Base-by-base conservation (phyloP, 2,329 filamentous ascomycete species). In the Fusarium abutilonis region DNA sequence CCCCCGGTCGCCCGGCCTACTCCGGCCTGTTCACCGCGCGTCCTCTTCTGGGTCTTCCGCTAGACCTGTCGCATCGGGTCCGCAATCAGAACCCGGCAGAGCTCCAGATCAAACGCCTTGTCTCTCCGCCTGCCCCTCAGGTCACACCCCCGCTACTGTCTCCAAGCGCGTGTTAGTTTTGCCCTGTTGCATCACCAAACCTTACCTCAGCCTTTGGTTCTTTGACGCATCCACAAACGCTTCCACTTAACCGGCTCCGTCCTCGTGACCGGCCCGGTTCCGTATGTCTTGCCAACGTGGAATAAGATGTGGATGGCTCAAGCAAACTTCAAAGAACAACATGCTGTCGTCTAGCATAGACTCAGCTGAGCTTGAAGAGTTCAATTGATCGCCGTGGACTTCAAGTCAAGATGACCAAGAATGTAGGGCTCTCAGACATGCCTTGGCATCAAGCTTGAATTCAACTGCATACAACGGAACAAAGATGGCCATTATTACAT, bases 241-340 rank as follows among this genome's bases (percentile, higher is more conserved):
- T 52, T 35, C 41, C 44, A 26, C 19, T 53, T 23, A 26, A 54
- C 63, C 63, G 56, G 67, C 53, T 51, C 60, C 60, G 58, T 63
- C 53, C 58, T 41, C 55, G 54, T 67, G 53, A 67, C 67, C 67
- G 67, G 67, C 50, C 67, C 65, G 67, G 67, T 63, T 59, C 63
- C 54, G 60, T 57, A 42, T 38, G 48, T 29, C 19, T 32, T 36
- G 17, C 21, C 6, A 54, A 21, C 45, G 17, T 19, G 11, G 15
- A 48, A 42, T 31, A 44, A 36, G 32, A 35, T 28, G 36, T 36
- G 19, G 38, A 15, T 48, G 41, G 40, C 36, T 47, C 40, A 42
- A 14, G 17, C 35, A 59, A 51, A 34, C 34, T 41, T 45, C 19
- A 35, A 42, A 21, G 40, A 48, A 29, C 32, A 35, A 31, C 15